phyloP scores from a whole-genome alignment of 495 filamentous ascomycete genomes.

The Penicillium pulvis region DNA sequence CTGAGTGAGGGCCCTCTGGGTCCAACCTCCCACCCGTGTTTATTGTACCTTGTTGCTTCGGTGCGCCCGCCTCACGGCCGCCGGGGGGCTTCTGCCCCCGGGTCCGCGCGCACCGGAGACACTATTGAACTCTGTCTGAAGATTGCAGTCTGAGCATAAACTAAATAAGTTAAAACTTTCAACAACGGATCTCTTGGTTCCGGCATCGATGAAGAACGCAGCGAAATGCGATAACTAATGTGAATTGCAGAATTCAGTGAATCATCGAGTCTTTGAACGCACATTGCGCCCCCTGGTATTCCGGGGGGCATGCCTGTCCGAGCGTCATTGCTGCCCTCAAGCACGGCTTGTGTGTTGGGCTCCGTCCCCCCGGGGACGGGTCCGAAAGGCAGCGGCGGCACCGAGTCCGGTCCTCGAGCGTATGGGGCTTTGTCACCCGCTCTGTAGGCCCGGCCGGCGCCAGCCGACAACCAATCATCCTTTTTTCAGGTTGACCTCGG shows the following conservation, averaged over 20 bases:
- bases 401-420: conserved; percentile 42
- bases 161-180: conserved; percentile 57
- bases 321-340: conserved; percentile 62
- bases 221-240: conserved; percentile 75
- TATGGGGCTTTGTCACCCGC: conserved; percentile 41
- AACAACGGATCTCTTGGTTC: conserved; percentile 72
- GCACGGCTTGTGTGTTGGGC: conserved; percentile 51
- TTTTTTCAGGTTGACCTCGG: conserved; percentile 57
- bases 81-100: conserved; percentile 24
- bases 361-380: conserved; percentile 32
- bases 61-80: conserved; percentile 29
- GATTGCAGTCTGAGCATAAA: conserved; percentile 37
- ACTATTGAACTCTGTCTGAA: conserved; percentile 29
- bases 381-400: conserved; percentile 50
- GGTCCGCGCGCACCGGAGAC: conserved; percentile 37
- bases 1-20: conserved; percentile 35
- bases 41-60: conserved; percentile 45
- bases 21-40: conserved; percentile 33
- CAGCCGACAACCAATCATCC: conserved; percentile 16
- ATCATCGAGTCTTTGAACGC: conserved; percentile 75
- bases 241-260: conserved; percentile 73
- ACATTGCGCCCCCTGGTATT: conserved; percentile 68
- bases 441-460: conserved; percentile 22
- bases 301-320: conserved; percentile 66
- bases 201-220: conserved; percentile 74